Evolutionary conservation across 208 protist genomes (phyloP), one percentile per base, ranked within the genome.

Genomic region (Trypanosoma mega): DNA sequence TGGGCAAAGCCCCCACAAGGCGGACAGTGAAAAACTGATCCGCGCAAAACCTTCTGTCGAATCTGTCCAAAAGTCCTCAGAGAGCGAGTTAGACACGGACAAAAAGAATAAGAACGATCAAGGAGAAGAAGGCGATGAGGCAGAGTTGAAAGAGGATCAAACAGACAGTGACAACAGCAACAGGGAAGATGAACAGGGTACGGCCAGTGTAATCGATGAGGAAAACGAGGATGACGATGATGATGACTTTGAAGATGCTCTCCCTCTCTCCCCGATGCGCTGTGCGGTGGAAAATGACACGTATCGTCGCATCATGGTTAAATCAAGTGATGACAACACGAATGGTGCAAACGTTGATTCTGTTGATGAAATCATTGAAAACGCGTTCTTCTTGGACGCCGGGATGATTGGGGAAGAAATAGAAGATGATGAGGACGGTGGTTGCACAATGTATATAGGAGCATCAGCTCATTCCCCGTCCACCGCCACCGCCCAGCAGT

Each of bases 241-340:
- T 56, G 80, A 83, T 16, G 79, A 89, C 67, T 92, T 92, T 62
- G 85, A 92, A 48, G 85, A 92, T 56, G 85, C 85, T 9, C 59
- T 90, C 0, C 80, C 85, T 3, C 76, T 92, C 9, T 88, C 81
- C 11, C 80, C 85, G 9, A 73, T 82, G 16, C 78, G 76, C 1
- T 84, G 71, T 63, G 71, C 78, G 0, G 70, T 75, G 62, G 41
- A 76, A 23, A 92, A 87, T 65, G 85, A 88, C 44, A 77, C 52
- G 2, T 83, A 85, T 48, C 68, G 51, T 6, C 72, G 69, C 31
- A 16, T 67, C 14, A 11, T 67, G 0, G 31, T 58, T 18, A 45
- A 45, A n/a, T n/a, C n/a, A n/a, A n/a, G n/a, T n/a, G n/a, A n/a
- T n/a, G n/a, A n/a, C n/a, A n/a, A n/a, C n/a, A n/a, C n/a, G n/a